phyloP scores from a whole-genome alignment of 78 protist genomes.

The Dictyostelium purpureum region DNA sequence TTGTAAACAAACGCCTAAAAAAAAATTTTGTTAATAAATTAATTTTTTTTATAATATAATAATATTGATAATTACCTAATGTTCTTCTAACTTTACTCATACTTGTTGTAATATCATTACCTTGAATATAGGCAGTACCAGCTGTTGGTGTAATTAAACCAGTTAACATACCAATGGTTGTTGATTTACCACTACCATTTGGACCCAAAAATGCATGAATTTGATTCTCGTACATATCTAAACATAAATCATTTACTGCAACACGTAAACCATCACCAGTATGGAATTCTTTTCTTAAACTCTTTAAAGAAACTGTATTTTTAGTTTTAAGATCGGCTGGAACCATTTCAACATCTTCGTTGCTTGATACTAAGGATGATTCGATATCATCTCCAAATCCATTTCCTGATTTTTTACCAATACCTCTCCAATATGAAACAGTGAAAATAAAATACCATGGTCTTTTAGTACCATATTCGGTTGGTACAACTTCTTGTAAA shows the following conservation, averaged over 20 bases:
- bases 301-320: slow-evolving; percentile 14
- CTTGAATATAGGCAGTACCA: slow-evolving; percentile 57
- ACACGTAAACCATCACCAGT: slow-evolving; percentile 28
- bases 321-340: not conserved
- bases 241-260: slow-evolving; percentile 54
- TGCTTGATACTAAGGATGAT: not conserved
- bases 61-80: too few species aligned
- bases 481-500: slow-evolving; percentile 16
- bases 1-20: slow-evolving; percentile 76
- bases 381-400: not conserved
- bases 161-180: slow-evolving; percentile 90
- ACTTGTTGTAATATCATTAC: slow-evolving; percentile 9
- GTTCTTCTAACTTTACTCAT: slow-evolving; percentile 41
- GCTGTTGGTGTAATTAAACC: slow-evolving; percentile 76
- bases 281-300: slow-evolving; percentile 38
- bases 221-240: slow-evolving; percentile 36
- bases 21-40: too few species aligned
- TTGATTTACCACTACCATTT: slow-evolving; percentile 91
- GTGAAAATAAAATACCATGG: slow-evolving; percentile 14
- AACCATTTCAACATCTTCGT: slow-evolving; percentile 30
- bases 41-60: too few species aligned
- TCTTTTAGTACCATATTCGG: slow-evolving; percentile 53
- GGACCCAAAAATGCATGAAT: slow-evolving; percentile 85
- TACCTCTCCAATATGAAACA: slow-evolving; percentile 10
- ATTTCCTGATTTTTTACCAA: not conserved